Base-by-base conservation (phyloP, 202 grass and related monocot genomes). In the Setaria italica region DNA sequence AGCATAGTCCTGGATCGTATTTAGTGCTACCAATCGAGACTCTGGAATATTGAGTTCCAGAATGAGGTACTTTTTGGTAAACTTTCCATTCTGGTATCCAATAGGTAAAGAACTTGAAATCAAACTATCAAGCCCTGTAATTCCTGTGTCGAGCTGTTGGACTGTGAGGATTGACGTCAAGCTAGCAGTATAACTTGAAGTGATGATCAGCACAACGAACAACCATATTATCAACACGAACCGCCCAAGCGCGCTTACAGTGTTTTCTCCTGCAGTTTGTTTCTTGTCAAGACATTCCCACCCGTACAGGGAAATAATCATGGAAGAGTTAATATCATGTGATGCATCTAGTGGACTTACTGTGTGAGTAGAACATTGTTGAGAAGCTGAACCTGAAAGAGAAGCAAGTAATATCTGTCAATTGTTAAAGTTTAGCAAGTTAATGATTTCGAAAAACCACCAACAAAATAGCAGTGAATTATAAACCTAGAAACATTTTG, bases 111-210 rank as follows among this genome's bases (percentile, higher is more conserved):
- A 79, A 25, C 88, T 91, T 10, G 96, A 47, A 67, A 95, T 85
- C 84, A 98, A 89, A 76, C 75, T 98, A 73, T 98, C 93, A 5
- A 98, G 84, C 21, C 96, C 93, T 58, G 87, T 87, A 85, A 98
- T 95, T 69, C 96, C 93, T 9, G 88, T 77, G 43, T 91, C 82
- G 21, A 98, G 93, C 74, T 98, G 96, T 84, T 98, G 88, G 48
- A 95, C 90, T 35, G 93, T 98, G 59, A 98, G 91, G 82, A 95
- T 94, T 48, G 96, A 95, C 19, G 96, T 98, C 81, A 98, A 62
- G 80, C 93, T 95, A 74, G 96, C 93, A 37, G 96, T 95, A 83
- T 98, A 98, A 72, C 96, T 98, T 89, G 96, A 98, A 68, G 70
- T 98, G 88, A 95, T 91, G 84, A 98, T 98, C 78, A 98, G 88